These are phyloP conservation scores for Heterobasidion parviporum DNA, from an alignment of 1,284 basidiomycete genomes.

Conservation along the genomic window DNA sequence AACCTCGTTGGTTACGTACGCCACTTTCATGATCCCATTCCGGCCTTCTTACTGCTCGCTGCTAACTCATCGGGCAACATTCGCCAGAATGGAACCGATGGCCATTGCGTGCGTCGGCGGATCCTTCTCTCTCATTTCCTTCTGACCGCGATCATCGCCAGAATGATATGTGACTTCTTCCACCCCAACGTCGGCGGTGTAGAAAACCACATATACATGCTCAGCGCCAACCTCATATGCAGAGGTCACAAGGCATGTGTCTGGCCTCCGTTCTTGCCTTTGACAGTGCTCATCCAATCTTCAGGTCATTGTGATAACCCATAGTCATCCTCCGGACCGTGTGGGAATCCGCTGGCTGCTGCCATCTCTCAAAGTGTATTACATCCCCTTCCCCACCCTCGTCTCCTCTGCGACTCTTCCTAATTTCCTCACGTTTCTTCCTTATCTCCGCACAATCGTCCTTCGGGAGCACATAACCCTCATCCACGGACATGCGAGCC, in stretches of 20 bases:
- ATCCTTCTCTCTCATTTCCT: too few relatives aligned
- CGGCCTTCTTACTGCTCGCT: too few relatives aligned
- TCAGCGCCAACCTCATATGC: conserved; percentile 76
- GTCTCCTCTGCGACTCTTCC: conserved; percentile 90
- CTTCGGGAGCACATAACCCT: conserved; percentile 83
- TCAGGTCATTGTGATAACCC: conserved; percentile 94
- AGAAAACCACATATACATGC: conserved; percentile 94
- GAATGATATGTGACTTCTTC: conserved; percentile 98
- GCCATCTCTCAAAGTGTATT: conserved; percentile 87
- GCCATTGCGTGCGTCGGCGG: conserved; percentile 1
- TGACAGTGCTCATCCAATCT: not conserved
- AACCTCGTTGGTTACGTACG: not conserved
- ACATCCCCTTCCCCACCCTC: conserved; percentile 85
- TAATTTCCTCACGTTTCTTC: conserved; percentile 88
- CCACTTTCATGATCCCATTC: not conserved
- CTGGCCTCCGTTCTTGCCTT: not conserved
- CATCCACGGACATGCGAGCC: conserved; percentile 88
- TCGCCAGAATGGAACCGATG: not conserved
- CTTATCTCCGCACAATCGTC: conserved; percentile 85
- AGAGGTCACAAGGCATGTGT: conserved; percentile 75
- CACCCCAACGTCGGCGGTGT: conserved; percentile 93
- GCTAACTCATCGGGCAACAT: not conserved
- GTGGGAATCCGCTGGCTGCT: conserved; percentile 85
- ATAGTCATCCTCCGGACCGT: conserved; percentile 80
- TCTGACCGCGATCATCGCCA: conserved; percentile 19